Percentiles rank a stretch among this genome's conserved stretches.
phyloP scores from a whole-genome alignment of 257 asterid genomes.

The Solanum gandarillasii region DNA sequence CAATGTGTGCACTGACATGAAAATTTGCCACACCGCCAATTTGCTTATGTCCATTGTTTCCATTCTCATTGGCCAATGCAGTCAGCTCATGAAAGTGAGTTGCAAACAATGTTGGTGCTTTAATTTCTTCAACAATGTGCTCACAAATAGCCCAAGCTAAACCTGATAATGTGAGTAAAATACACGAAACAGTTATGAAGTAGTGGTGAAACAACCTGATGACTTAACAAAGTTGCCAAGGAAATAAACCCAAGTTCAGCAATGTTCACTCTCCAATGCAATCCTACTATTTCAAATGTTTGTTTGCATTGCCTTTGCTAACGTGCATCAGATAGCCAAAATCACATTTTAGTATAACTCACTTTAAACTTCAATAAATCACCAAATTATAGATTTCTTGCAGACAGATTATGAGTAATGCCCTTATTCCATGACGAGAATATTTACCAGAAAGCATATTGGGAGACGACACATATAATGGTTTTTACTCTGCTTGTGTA shows the following conservation, averaged over 20 bases:
- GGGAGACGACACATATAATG: background rate
- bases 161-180: slow-evolving; percentile 34
- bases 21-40: slow-evolving; percentile 67
- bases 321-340: background rate
- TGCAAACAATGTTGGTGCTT: slow-evolving; percentile 92
- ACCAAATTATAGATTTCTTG: background rate
- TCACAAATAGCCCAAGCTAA: slow-evolving; percentile 98
- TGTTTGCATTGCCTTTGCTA: background rate
- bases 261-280: background rate
- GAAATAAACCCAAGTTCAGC: background rate
- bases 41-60: slow-evolving; percentile 27
- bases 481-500: background rate
- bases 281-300: background rate
- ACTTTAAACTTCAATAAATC: background rate
- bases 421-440: background rate
- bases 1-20: slow-evolving; percentile 97
- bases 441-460: background rate
- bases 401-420: background rate
- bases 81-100: slow-evolving; percentile 98
- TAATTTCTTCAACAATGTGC: slow-evolving; percentile 71
- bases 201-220: background rate
- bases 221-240: background rate
- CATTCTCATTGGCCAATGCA: slow-evolving; percentile 57
- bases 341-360: background rate
- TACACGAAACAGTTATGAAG: background rate